Percentiles rank a stretch among this genome's conserved stretches.
phyloP scores from a whole-genome alignment of 441 rosid genomes.

The Iberis amara region DNA sequence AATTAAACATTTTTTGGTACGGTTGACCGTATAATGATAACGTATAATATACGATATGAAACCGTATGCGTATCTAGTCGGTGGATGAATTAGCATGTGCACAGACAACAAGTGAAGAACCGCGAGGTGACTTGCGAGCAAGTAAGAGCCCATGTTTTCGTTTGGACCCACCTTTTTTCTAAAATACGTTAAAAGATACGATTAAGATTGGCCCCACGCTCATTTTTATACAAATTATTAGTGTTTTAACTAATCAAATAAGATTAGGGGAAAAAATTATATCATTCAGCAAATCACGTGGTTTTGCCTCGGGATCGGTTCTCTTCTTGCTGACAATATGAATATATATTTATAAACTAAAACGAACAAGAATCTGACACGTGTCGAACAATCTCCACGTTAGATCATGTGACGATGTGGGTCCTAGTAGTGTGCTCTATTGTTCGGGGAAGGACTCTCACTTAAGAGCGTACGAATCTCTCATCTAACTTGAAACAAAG shows the following conservation, averaged over 20 bases:
- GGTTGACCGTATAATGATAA: constrained; percentile 29
- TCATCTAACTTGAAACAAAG: not conserved
- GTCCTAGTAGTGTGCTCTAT: constrained; percentile 32
- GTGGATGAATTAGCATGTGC: constrained; percentile 53
- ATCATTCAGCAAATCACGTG: constrained; percentile 47
- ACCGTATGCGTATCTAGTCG: constrained; percentile 33
- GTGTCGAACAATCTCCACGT: constrained; percentile 32
- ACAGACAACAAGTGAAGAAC: not conserved
- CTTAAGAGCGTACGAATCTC: constrained; percentile 26
- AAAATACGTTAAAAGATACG: constrained; percentile 21
- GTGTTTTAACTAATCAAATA: constrained; percentile 5
- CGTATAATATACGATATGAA: not conserved
- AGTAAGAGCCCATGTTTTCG: constrained; percentile 42
- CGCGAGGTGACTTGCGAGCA: constrained; percentile 44
- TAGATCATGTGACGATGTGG: constrained; percentile 35
- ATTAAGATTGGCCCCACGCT: constrained; percentile 12
- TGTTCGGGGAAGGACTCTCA: constrained; percentile 8
- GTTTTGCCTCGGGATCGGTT: constrained; percentile 37
- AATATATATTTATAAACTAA: constrained; percentile 14
- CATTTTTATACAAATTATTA: not conserved
- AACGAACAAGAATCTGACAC: constrained; percentile 22
- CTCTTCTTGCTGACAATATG: constrained; percentile 28
- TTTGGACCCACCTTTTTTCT: constrained; percentile 9
- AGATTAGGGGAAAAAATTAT: not conserved
- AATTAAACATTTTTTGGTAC: constrained; percentile 18